Base-by-base conservation (phyloP, 1,284 basidiomycete species). In the Entoloma clypeatum region DNA sequence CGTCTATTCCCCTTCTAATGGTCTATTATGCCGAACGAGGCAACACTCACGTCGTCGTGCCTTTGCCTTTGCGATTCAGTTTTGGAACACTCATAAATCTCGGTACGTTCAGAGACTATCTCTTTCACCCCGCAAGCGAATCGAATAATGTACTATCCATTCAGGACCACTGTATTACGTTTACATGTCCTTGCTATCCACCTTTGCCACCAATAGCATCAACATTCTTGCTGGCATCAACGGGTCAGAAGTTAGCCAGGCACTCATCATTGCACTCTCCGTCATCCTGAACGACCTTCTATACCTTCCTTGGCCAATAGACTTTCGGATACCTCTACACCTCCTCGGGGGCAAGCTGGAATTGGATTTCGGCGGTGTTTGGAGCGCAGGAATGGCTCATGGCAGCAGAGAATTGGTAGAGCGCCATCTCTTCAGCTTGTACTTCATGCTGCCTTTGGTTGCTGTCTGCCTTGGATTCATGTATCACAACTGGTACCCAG, bases 181-280 rank as follows among this genome's bases (percentile, higher is more conserved):
- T 34, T 99, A 98, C 70, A 97, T 99, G 85, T 81, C 91, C 5
- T 68, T 98, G 24, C 73, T 99, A 7, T 97, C 94, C 10, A 99
- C 92, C 0, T 99, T 99, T 62, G 85, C 92, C 45, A 98, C 94
- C 9, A 99, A 99, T 67, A 89, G 88, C 62, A 97, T 99, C 75
- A 99, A 99, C 64, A 99, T 99, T 54, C 80, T 99, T 6, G 96
- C 95, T 3, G 96, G 96, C 4, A 90, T 98, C 55, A 99, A 99
- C 59, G 96, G 95, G 8, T 86, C 96, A 1, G 96, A 99, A 70
- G 89, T 86, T 44, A 81, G 84, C 39, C 96, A 99, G 67, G 91
- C 94, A 0, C 68, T 98, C 23, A 79, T 99, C 47, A 99, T 99
- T 50, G 88, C 90, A 2, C 49, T 92, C 10, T 95, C 91, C 0